Evolutionary conservation across 2,329 filamentous ascomycete genomes (phyloP), one percentile per base, ranked within the genome.

Genomic region (Aspergillus proliferans): DNA sequence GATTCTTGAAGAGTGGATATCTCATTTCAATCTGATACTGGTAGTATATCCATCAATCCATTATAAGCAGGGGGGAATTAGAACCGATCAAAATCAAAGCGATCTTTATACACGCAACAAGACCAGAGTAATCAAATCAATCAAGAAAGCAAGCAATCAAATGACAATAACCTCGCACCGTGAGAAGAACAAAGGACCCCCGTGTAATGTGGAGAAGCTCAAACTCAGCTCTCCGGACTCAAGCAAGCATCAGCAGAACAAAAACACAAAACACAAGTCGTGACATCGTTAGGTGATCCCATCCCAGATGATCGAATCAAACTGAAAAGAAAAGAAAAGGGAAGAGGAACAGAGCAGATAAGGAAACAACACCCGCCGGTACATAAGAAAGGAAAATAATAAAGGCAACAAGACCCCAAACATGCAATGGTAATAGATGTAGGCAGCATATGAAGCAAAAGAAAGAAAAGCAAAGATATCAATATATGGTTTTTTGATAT

Each of bases 201-300:
- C 34, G 14, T 36, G 34, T 12, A 30, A 30, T 30, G 26, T 38
- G 9, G 34, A 38, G 18, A 38, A 38, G 9, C 18, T 19, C n/a
- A n/a, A 38, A 38, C n/a, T 38, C 34, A 30, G n/a, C 34, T n/a
- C 40, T 22, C 22, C 22, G 9, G 18, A 21, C 8, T 22, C 21
- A 42, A 21, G 40, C 19, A 22, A 26, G 15, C 6, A 43, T 43
- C 21, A 10, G 58, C 43, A 49, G 12, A 46, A 30, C 46, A 51
- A 34, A 49, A 58, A 50, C 47, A 61, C 53, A 56, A 58, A 52
- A 56, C 44, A 56, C 58, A 57, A 49, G 55, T 67, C 64, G 60
- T 67, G 57, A 65, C 58, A 58, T 67, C 64, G 58, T 67, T 58
- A 65, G 54, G 45, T 48, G 42, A 43, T 45, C 52, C 48, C 46